Conservation (phyloP, 805 yeast genomes). For the Pichia cephalocereana region DNA sequence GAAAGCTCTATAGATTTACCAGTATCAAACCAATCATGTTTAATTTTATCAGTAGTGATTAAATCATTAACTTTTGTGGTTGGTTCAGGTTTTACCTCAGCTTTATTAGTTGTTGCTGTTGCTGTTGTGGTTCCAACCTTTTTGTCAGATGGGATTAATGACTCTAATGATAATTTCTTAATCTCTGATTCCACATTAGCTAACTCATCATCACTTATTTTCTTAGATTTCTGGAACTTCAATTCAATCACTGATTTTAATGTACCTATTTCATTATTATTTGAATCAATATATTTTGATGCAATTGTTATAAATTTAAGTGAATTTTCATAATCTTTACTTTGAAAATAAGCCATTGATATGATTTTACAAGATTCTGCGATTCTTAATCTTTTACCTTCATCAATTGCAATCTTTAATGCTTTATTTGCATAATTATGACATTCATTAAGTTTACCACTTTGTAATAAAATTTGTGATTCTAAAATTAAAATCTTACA, state of each 20-base stretch:
- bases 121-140: too few species aligned
- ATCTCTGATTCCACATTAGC: constrained; percentile 1
- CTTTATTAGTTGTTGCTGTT: not conserved
- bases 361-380: constrained; percentile 40
- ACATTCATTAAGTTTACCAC: constrained; percentile 39
- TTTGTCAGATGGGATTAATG: not conserved
- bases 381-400: constrained; percentile 38
- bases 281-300: constrained; percentile 29
- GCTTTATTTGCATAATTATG: constrained; percentile 38
- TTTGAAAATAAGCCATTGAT: constrained; percentile 38
- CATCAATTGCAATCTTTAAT: constrained; percentile 30
- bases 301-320: constrained; percentile 35
- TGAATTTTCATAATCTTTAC: constrained; percentile 35
- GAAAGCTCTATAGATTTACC: constrained; percentile 48
- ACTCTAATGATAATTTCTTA: not conserved
- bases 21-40: constrained; percentile 72
- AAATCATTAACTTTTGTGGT: not conserved
- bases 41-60: constrained; percentile 23
- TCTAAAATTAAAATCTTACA: constrained; percentile 39
- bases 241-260: constrained; percentile 36
- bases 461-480: constrained; percentile 40
- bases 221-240: constrained; percentile 27
- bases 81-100: too few species aligned
- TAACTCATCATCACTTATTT: constrained; percentile 15
- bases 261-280: constrained; percentile 36